phyloP scores from a whole-genome alignment of 2,329 filamentous ascomycete species.

The Chrysoporthe austroafricana region DNA sequence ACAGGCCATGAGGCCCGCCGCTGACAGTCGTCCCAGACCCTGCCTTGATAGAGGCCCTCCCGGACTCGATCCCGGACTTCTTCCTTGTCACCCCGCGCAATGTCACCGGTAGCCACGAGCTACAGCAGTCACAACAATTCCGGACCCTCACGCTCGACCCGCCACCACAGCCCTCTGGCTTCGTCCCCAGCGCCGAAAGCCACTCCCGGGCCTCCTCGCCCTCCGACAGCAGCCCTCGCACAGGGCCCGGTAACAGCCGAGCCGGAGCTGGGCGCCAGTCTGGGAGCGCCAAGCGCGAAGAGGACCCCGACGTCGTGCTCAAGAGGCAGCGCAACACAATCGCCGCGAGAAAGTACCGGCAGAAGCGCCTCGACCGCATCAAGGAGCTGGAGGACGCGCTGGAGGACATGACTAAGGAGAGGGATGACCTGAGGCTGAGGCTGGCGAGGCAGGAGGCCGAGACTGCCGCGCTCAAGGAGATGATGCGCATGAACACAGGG shows the following conservation, averaged over 20 bases:
- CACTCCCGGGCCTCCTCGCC: slow-evolving; percentile 22
- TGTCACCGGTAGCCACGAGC: background rate
- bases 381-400: slow-evolving; percentile 58
- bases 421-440: slow-evolving; percentile 59
- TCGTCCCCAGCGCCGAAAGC: background rate
- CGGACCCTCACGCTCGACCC: slow-evolving; percentile 19
- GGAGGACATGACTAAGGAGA: slow-evolving; percentile 55
- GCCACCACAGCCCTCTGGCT: background rate
- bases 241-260: slow-evolving; percentile 2
- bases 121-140: slow-evolving; percentile 11
- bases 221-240: slow-evolving; percentile 18
- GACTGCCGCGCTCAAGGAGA: slow-evolving; percentile 57
- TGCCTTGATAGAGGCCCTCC: slow-evolving; percentile 27
- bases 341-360: slow-evolving; percentile 65
- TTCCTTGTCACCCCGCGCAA: slow-evolving; percentile 22
- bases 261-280: slow-evolving; percentile 21
- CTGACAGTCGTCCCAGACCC: slow-evolving; percentile 20
- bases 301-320: slow-evolving; percentile 34
- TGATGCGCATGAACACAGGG: slow-evolving; percentile 34
- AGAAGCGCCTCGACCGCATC: slow-evolving; percentile 66
- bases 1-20: background rate
- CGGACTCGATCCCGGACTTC: slow-evolving; percentile 28
- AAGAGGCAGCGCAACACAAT: slow-evolving; percentile 67
- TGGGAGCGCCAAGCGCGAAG: slow-evolving; percentile 18
- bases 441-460: slow-evolving; percentile 64